A percentile compares a stretch with the other conserved stretches of the same genome.
Conservation (phyloP, 441 rosid species). For the Cnidoscolus chayamansa region DNA sequence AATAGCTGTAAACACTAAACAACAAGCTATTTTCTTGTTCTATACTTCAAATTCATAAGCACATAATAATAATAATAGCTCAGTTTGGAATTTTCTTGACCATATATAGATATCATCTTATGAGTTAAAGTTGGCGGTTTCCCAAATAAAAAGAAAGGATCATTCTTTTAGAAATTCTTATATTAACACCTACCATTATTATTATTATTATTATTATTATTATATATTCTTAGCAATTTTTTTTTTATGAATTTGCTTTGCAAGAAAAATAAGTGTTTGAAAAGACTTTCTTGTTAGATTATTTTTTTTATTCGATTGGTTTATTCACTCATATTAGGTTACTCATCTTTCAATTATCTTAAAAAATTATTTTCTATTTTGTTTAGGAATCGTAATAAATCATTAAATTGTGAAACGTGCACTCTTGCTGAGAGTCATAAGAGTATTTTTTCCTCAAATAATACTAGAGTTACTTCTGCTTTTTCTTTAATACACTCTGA, state of each 20-base stretch:
- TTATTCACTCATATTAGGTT: too few relatives aligned
- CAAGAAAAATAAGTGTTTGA: neutral
- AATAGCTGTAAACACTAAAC: neutral
- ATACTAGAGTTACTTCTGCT: too few relatives aligned
- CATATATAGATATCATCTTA: neutral
- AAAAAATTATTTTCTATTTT: too few relatives aligned
- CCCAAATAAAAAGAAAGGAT: neutral
- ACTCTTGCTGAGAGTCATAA: too few relatives aligned
- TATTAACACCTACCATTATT: neutral
- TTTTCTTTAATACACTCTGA: too few relatives aligned
- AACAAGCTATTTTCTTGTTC: slow-evolving; percentile 2
- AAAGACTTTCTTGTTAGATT: neutral
- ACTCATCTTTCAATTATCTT: too few relatives aligned
- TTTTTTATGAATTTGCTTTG: neutral
- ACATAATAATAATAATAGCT: neutral
- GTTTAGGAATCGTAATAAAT: too few relatives aligned
- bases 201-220: too few relatives aligned
- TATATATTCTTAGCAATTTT: too few relatives aligned
- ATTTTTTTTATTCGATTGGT: too few relatives aligned
- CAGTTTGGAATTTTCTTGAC: neutral
- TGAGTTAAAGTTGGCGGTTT: neutral
- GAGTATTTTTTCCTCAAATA: too few relatives aligned
- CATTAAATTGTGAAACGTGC: too few relatives aligned
- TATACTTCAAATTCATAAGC: neutral
- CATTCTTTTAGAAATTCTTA: neutral